Base-by-base conservation (phyloP, 2,329 filamentous ascomycete genomes). In the Ophiostoma sp. region DNA sequence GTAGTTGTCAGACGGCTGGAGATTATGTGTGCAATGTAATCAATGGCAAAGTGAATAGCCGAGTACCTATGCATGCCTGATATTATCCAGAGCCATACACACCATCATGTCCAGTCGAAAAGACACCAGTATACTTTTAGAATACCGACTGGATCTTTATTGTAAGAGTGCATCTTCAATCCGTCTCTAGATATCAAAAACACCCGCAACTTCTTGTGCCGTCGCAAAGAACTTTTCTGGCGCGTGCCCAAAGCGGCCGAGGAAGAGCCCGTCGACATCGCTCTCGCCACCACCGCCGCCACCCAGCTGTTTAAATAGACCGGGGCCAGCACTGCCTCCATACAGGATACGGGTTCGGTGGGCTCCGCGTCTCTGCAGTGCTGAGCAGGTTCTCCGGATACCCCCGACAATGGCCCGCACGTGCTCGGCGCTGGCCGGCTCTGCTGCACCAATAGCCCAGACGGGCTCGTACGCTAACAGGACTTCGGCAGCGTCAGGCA, bases 391-490 rank as follows among this genome's bases (percentile, higher is more conserved):
- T 6, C 76, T 76, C 69, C 89, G 83, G 67, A 94, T 83, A 23
- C 86, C 86, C 75, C 84, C 84, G 20, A 90, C 88, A 1, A 95
- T 91, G 52, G 83, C 85, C 4, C 89, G 84, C 0, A 96, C 90
- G 76, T 96, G 89, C 72, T 89, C 88, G 23, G 89, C 85, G 8
- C 84, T 84, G 0, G 92, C 92, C 2, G 92, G 92, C 75, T 89
- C 82, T 1, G 85, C 81, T 11, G 91, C 89, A 0, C 92, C 92
- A 78, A 95, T 96, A 0, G 92, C 92, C 92, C 92, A 96, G 1
- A 95, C 91, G 8, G 92, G 92, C 81, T 96, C 92, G 76, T 96
- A 96, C 0, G 92, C 92, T 71, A 96, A 84, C 7, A 94, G 86
- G 5, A 95, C 84, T 67, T 93, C 89, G 0, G 87, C 86, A 20